Percentiles rank a stretch among this genome's conserved stretches.
Evolutionary conservation across 2,329 filamentous ascomycete species (phyloP).

Genomic region (Sarocladiaceae sp.): DNA sequence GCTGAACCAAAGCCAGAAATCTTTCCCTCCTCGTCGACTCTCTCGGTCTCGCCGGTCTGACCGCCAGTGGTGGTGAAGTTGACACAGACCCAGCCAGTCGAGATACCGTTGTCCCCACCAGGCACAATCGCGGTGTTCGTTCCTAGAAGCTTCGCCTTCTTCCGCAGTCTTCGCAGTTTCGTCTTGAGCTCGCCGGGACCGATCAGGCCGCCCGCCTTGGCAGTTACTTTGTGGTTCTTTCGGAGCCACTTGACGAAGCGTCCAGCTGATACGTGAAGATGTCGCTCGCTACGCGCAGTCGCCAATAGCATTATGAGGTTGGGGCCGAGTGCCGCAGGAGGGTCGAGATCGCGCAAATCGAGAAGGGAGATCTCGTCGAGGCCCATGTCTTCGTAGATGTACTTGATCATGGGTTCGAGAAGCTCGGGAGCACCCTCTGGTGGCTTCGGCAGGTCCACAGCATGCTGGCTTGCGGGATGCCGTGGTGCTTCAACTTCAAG

Average conservation of each 20-base stretch:
- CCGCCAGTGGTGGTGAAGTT: slow-evolving; percentile 60
- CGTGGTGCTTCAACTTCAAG: slow-evolving; percentile 65
- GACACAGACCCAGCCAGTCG: slow-evolving; percentile 94
- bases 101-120: slow-evolving; percentile 75
- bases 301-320: slow-evolving; percentile 91
- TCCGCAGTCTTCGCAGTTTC: slow-evolving; percentile 74
- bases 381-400: slow-evolving; percentile 79
- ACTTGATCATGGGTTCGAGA: slow-evolving; percentile 67
- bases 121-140: slow-evolving; percentile 62
- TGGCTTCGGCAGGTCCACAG: slow-evolving; percentile 44
- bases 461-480: slow-evolving; percentile 44
- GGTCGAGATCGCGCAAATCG: slow-evolving; percentile 80
- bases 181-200: slow-evolving; percentile 89
- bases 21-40: slow-evolving; percentile 45
- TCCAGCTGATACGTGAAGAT: slow-evolving; percentile 87
- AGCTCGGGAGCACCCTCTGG: slow-evolving; percentile 69
- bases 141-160: slow-evolving; percentile 76
- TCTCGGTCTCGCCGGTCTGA: slow-evolving; percentile 49
- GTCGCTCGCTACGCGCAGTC: slow-evolving; percentile 86
- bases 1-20: slow-evolving; percentile 73
- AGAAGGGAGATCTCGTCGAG: slow-evolving; percentile 76
- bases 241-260: slow-evolving; percentile 85
- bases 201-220: slow-evolving; percentile 81
- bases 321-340: slow-evolving; percentile 79
- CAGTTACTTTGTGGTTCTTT: slow-evolving; percentile 64